These are phyloP conservation scores for Globisporangium alternatum DNA, from an alignment of 352 stramenopile genomes.

Conservation along the genomic window DNA sequence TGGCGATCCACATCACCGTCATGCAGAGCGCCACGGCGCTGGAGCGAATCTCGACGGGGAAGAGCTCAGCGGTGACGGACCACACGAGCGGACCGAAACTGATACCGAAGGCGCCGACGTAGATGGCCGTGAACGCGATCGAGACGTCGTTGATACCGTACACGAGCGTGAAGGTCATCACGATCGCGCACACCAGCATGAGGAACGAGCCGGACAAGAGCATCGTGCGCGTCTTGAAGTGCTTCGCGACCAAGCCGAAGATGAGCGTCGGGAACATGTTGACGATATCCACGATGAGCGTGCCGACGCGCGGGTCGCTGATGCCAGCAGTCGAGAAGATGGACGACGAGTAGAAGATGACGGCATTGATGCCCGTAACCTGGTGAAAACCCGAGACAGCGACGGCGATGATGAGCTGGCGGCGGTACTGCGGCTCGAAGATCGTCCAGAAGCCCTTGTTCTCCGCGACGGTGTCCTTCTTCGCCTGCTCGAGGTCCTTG, in stretches of 20 bases:
- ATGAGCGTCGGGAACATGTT: slow-evolving; percentile 32
- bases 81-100: slow-evolving; percentile 50
- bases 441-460: slow-evolving; percentile 5
- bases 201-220: slow-evolving; percentile 37
- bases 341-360: slow-evolving; percentile 53
- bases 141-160: slow-evolving; percentile 31
- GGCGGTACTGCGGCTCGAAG: slow-evolving; percentile 26
- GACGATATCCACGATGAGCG: slow-evolving; percentile 37
- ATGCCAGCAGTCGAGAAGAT: slow-evolving; percentile 43
- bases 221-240: slow-evolving; percentile 54
- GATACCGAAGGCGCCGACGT: slow-evolving; percentile 38
- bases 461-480: background rate
- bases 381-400: slow-evolving; percentile 36
- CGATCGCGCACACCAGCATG: slow-evolving; percentile 49
- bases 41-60: slow-evolving; percentile 29
- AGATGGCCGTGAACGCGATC: slow-evolving; percentile 46
- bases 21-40: slow-evolving; percentile 38
- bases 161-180: slow-evolving; percentile 46
- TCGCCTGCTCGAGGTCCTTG: slow-evolving; percentile 7
- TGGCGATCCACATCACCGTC: slow-evolving; percentile 37
- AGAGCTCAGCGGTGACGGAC: slow-evolving; percentile 30
- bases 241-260: slow-evolving; percentile 30
- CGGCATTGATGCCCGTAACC: slow-evolving; percentile 52
- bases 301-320: slow-evolving; percentile 34
- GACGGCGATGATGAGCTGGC: slow-evolving; percentile 35